These are phyloP conservation scores for Camelina sativa DNA, from an alignment of 345 rosid species.

Conservation along the genomic window DNA sequence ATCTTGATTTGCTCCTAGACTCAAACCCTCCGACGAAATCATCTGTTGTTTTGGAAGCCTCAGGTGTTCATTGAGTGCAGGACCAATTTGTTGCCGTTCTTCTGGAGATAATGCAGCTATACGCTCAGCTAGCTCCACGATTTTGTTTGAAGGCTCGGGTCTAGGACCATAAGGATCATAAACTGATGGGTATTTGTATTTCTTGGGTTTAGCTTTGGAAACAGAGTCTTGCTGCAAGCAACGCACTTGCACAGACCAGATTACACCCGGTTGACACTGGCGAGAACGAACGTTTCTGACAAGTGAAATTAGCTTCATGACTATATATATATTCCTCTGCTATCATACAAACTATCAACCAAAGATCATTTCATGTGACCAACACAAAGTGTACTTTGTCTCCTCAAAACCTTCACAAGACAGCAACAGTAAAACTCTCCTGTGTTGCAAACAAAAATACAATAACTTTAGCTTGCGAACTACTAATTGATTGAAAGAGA, in stretches of 20 bases:
- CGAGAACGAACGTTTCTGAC: constrained; percentile 33
- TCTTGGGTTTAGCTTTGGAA: constrained; percentile 35
- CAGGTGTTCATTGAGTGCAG: constrained; percentile 43
- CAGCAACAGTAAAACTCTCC: constrained; percentile 13
- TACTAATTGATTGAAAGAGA: not conserved
- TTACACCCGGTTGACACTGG: constrained; percentile 13
- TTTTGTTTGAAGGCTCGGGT: constrained; percentile 44
- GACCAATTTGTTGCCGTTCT: constrained; percentile 44
- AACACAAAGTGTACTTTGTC: not conserved
- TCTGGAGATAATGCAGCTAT: constrained; percentile 44
- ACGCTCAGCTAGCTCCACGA: constrained; percentile 47
- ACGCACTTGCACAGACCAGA: constrained; percentile 40
- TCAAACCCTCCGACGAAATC: constrained; percentile 40
- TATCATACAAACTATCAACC: constrained; percentile 29
- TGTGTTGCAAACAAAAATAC: constrained; percentile 17
- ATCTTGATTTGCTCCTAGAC: constrained; percentile 36
- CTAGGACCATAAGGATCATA: constrained; percentile 49
- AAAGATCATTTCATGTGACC: constrained; percentile 22
- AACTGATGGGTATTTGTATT: constrained; percentile 44
- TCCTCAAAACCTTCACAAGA: constrained; percentile 7
- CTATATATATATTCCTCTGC: constrained; percentile 11
- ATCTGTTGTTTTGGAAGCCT: constrained; percentile 42
- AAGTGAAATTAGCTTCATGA: constrained; percentile 46
- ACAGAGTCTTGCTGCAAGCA: constrained; percentile 45
- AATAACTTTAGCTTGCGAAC: not conserved